A percentile compares a stretch with the other conserved stretches of the same genome.
Conservation (phyloP, 75 land plant species). For the Isoetes taiwanensis region DNA sequence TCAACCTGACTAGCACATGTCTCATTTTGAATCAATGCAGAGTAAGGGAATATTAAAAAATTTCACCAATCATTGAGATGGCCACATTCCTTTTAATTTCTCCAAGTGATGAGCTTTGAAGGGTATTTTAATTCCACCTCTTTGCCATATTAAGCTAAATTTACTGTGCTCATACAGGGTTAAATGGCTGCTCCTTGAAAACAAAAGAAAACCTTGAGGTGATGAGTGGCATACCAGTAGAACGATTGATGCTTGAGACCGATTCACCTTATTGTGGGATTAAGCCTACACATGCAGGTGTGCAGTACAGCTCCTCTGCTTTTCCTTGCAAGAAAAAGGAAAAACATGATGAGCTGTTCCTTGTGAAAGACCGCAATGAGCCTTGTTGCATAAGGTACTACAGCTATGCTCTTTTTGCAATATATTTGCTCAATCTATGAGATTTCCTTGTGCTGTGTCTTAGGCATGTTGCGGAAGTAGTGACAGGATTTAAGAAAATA, state of each 20-base stretch:
- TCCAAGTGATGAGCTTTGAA: too few species aligned
- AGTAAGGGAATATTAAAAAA: too few species aligned
- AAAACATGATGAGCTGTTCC: slow-evolving; percentile 54
- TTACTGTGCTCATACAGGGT: slow-evolving; percentile 39
- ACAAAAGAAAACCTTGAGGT: slow-evolving; percentile 77
- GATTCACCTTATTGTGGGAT: slow-evolving; percentile 98
- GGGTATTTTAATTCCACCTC: too few species aligned
- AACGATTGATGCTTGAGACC: slow-evolving; percentile 94
- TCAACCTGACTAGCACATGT: too few species aligned
- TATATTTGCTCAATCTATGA: too few species aligned
- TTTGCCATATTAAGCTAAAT: too few species aligned
- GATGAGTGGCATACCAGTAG: slow-evolving; percentile 59
- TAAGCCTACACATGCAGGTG: slow-evolving; percentile 85
- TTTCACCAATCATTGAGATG: too few species aligned
- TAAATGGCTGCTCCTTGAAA: slow-evolving; percentile 97
- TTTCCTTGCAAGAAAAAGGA: slow-evolving; percentile 99
- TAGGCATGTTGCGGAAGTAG: too few species aligned
- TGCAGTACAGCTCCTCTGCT: slow-evolving; percentile 39
- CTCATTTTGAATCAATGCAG: too few species aligned
- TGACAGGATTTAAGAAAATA: too few species aligned
- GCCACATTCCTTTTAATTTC: too few species aligned
- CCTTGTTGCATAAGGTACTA: slow-evolving; percentile 81
- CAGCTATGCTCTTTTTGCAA: neutral
- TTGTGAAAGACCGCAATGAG: slow-evolving; percentile 89
- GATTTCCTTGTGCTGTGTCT: too few species aligned